Evolutionary conservation across 2,329 filamentous ascomycete genomes (phyloP).

Genomic region (Rhynchosporium graminicola): DNA sequence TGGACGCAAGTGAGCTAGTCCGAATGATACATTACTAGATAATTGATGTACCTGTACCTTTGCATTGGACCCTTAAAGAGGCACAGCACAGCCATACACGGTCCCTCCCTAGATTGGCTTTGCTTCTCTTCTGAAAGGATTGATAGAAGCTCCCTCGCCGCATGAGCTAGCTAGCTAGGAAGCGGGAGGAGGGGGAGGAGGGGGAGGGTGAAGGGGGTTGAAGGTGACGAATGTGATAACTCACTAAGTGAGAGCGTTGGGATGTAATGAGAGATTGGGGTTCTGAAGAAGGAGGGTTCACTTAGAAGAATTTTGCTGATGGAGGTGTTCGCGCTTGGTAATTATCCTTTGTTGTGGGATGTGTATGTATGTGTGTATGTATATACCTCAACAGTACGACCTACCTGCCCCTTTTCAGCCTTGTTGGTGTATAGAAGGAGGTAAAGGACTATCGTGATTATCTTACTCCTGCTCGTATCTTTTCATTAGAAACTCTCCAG

Average conservation of each 20-base stretch:
- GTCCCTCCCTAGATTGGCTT: neutral
- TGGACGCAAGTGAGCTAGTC: too few species aligned
- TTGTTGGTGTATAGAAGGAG: neutral
- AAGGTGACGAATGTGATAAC: neutral
- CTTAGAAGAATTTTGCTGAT: neutral
- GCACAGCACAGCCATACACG: neutral
- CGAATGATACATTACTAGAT: too few species aligned
- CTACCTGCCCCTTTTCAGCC: neutral
- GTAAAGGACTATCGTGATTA: too few species aligned
- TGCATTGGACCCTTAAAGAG: neutral
- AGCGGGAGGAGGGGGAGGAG: neutral
- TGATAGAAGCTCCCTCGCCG: neutral
- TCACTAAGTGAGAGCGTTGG: too few species aligned
- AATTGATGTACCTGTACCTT: too few species aligned
- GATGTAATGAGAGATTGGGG: too few species aligned
- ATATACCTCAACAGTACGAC: neutral
- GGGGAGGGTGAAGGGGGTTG: neutral
- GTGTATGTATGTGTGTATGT: too few species aligned
- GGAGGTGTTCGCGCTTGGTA: neutral
- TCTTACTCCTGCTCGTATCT: too few species aligned
- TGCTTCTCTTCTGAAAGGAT: conserved; percentile 4
- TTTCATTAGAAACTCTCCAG: too few species aligned
- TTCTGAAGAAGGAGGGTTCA: conserved; percentile 7
- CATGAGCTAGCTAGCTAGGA: neutral
- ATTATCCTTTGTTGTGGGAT: neutral